These are phyloP conservation scores for Thamnidium elegans DNA, from an alignment of 192 early-diverging fungal genomes.

Conservation along the genomic window DNA sequence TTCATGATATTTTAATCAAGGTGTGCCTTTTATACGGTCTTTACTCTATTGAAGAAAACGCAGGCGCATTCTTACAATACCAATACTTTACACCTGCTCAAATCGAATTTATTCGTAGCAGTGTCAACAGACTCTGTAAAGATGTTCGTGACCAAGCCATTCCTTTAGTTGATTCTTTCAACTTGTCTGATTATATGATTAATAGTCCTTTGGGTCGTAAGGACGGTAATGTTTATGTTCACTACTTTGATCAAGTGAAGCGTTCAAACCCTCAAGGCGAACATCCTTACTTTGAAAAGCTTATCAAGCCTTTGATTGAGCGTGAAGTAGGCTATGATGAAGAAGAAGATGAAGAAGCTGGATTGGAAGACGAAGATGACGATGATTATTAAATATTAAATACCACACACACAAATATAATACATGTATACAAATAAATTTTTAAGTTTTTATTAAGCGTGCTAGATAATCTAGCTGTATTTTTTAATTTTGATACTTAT, in stretches of 20 bases:
- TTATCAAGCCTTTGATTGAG: conserved; percentile 76
- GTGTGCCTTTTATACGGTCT: conserved; percentile 83
- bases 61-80: conserved; percentile 85
- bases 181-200: conserved; percentile 85
- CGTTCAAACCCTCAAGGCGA: conserved; percentile 66
- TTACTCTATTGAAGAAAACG: conserved; percentile 77
- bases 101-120: conserved; percentile 64
- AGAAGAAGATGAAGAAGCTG: conserved; percentile 37
- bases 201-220: conserved; percentile 85
- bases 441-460: too few relatives aligned
- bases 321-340: conserved; percentile 53
- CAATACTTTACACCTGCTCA: conserved; percentile 76
- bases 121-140: conserved; percentile 65
- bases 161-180: conserved; percentile 84
- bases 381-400: conserved; percentile 18
- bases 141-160: conserved; percentile 77
- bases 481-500: too few relatives aligned
- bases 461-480: too few relatives aligned
- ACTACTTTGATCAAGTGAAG: conserved; percentile 85
- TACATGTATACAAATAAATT: too few relatives aligned
- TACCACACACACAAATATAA: too few relatives aligned
- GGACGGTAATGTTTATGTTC: conserved; percentile 82
- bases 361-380: conserved; percentile 60
- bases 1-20: conserved; percentile 62
- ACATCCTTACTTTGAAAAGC: conserved; percentile 74